Conservation (phyloP, 495 filamentous ascomycete species). For the Penicillium lividum region DNA sequence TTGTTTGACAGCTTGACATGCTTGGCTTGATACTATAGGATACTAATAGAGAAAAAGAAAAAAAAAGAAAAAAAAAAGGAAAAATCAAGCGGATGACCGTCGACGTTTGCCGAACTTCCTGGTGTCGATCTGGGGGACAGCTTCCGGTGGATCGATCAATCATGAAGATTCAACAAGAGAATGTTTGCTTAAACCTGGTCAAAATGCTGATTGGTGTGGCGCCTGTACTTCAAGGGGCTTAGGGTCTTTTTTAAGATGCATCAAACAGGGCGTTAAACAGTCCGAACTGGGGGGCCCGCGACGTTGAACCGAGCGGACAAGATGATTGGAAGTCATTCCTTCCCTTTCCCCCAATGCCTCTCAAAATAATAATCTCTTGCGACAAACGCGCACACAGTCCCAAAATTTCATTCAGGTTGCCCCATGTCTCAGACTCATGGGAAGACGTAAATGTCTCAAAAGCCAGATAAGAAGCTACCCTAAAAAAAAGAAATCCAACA, state of each 20-base stretch:
- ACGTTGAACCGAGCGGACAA: conserved; percentile 16
- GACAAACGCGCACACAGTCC: conserved; percentile 7
- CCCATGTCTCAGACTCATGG: conserved; percentile 10
- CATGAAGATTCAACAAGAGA: conserved; percentile 16
- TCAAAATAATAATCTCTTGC: not conserved
- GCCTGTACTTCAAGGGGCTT: conserved; percentile 4
- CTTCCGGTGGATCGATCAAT: conserved; percentile 18
- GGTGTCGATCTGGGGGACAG: conserved; percentile 21
- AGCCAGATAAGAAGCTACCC: conserved; percentile 4
- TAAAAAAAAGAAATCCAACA: conserved; percentile 13
- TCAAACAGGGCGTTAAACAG: conserved; percentile 23
- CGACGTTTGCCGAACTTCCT: conserved; percentile 31
- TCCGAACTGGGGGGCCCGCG: conserved; percentile 21
- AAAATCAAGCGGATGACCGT: conserved; percentile 9
- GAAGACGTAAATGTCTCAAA: conserved; percentile 1
- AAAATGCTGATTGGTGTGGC: conserved; percentile 30
- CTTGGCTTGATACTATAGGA: not conserved
- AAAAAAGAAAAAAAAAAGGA: not conserved
- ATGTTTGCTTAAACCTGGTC: conserved; percentile 31
- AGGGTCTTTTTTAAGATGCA: conserved; percentile 9
- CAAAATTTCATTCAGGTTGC: conserved; percentile 1
- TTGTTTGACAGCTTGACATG: not conserved
- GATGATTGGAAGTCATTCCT: conserved; percentile 4
- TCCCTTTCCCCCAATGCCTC: not conserved
- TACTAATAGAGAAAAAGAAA: not conserved